Conservation (phyloP, 805 yeast species). For the Phaffomyces thermotolerans region DNA sequence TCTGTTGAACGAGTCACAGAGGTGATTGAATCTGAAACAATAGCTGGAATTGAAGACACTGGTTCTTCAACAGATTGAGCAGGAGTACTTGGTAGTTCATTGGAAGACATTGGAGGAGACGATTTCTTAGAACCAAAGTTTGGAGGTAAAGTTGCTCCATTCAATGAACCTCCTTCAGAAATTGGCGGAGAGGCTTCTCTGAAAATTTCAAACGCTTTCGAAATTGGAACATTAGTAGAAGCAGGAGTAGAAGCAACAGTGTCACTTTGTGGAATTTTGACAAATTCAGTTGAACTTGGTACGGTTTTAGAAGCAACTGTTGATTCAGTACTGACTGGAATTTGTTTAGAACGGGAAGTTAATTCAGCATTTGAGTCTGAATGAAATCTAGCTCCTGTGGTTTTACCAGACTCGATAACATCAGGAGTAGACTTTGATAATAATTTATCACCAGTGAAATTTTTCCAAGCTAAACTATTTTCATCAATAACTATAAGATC, state of each 20-base stretch:
- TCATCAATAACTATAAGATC: conserved; percentile 12
- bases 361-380: conserved; percentile 1
- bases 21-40: neutral
- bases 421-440: conserved; percentile 1
- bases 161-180: conserved; percentile 4
- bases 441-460: conserved; percentile 7
- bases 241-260: neutral
- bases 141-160: conserved; percentile 18
- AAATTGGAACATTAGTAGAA: neutral
- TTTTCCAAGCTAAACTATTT: conserved; percentile 10
- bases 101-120: neutral
- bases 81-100: conserved; percentile 4
- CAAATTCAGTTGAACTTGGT: conserved; percentile 8
- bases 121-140: conserved; percentile 17
- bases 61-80: neutral
- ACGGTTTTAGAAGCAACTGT: conserved; percentile 18
- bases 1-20: neutral
- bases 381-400: conserved; percentile 2
- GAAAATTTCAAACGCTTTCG: neutral
- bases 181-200: neutral
- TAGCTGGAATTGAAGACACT: neutral
- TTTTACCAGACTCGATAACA: neutral
- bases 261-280: neutral
- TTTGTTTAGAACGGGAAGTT: neutral
- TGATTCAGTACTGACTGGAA: conserved; percentile 6